Evolutionary conservation across 768 basidiomycete species (phyloP).

Genomic region (Tylopilus rubrobrunneus): DNA sequence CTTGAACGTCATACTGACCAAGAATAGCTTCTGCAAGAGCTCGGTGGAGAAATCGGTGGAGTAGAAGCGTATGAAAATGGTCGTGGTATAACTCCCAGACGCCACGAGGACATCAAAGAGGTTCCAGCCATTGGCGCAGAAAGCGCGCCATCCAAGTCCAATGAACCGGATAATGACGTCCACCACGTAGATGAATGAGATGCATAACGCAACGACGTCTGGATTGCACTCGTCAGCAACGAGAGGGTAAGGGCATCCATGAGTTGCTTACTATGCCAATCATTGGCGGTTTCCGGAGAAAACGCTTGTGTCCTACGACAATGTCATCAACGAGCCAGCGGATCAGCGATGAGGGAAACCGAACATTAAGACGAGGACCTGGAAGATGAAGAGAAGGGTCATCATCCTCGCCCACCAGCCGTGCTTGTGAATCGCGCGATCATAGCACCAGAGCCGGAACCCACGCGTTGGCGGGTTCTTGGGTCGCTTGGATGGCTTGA

Average conservation of each 20-base stretch:
- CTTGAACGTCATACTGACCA: neutral
- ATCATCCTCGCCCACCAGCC: conserved; percentile 87
- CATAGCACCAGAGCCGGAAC: conserved; percentile 83
- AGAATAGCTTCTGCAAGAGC: neutral
- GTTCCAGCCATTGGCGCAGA: neutral
- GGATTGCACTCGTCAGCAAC: neutral
- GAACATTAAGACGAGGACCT: conserved; percentile 61
- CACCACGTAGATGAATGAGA: neutral
- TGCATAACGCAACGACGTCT: neutral
- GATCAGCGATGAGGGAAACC: neutral
- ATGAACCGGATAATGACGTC: neutral
- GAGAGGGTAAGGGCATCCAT: neutral
- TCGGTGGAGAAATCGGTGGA: neutral
- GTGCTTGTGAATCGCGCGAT: conserved; percentile 85
- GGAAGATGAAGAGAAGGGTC: conserved; percentile 78
- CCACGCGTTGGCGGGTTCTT: conserved; percentile 47
- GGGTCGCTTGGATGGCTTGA: conserved; percentile 82
- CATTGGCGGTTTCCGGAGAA: neutral
- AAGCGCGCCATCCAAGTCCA: neutral
- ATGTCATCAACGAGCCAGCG: neutral
- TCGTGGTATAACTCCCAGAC: neutral
- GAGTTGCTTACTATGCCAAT: neutral
- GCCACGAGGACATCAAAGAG: neutral
- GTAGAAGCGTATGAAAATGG: neutral
- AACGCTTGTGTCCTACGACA: neutral